Evolutionary conservation across 2,329 filamentous ascomycete species (phyloP).

Genomic region (Monilinia aucupariae): DNA sequence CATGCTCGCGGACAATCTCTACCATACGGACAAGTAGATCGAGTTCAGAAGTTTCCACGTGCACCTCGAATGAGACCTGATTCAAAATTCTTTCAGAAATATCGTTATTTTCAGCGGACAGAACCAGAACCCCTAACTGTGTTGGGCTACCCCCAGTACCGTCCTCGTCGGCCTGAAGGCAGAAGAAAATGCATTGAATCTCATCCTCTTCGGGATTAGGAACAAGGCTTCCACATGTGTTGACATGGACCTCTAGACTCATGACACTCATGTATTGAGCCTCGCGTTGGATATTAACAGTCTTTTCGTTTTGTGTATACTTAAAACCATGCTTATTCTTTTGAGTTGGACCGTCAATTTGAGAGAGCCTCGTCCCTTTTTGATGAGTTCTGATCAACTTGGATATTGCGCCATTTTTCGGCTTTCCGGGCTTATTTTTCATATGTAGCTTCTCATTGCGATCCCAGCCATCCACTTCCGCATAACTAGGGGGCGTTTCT

Average conservation of each 20-base stretch:
- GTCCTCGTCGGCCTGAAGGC: slow-evolving; percentile 69
- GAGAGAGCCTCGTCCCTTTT: slow-evolving; percentile 52
- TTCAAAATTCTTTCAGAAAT: slow-evolving; percentile 57
- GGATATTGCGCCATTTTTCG: slow-evolving; percentile 21
- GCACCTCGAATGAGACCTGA: slow-evolving; percentile 57
- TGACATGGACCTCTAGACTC: slow-evolving; percentile 89
- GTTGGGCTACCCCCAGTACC: slow-evolving; percentile 47
- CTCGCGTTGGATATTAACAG: slow-evolving; percentile 74
- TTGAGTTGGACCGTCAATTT: slow-evolving; percentile 85
- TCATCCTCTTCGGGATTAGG: slow-evolving; percentile 90
- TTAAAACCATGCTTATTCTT: slow-evolving; percentile 78
- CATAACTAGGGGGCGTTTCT: slow-evolving; percentile 60
- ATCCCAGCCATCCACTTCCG: slow-evolving; percentile 68
- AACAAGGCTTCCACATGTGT: slow-evolving; percentile 71
- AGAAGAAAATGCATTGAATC: slow-evolving; percentile 86
- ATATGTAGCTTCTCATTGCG: slow-evolving; percentile 33
- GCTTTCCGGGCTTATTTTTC: slow-evolving; percentile 21
- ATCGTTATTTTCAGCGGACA: slow-evolving; percentile 54
- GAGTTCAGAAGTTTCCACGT: slow-evolving; percentile 72
- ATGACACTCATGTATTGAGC: slow-evolving; percentile 94
- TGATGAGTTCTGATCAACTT: slow-evolving; percentile 19
- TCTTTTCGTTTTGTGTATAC: slow-evolving; percentile 70
- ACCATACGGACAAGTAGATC: slow-evolving; percentile 82
- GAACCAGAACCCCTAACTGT: slow-evolving; percentile 65
- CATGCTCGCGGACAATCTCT: slow-evolving; percentile 73